These are phyloP conservation scores for Papiliotrema fonsecae DNA, from an alignment of 1,284 basidiomycete genomes.

Conservation along the genomic window DNA sequence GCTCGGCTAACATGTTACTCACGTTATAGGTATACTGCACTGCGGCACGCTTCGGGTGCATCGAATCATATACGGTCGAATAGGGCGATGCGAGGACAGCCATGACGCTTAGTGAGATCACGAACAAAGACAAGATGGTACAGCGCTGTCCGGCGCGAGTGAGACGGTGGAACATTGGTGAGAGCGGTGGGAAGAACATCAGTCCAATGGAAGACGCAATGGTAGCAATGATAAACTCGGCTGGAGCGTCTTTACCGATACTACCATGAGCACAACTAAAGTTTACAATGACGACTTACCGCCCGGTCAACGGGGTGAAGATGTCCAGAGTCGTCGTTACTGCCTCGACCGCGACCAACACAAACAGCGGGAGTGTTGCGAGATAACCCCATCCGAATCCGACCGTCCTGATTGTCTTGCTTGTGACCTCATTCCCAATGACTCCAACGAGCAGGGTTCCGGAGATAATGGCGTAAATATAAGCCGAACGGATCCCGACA, in stretches of 20 bases:
- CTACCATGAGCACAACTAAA: constrained; percentile 8
- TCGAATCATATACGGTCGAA: constrained; percentile 67
- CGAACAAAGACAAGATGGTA: constrained; percentile 53
- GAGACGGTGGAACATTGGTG: constrained; percentile 68
- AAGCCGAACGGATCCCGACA: constrained; percentile 44
- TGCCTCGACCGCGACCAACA: constrained; percentile 66
- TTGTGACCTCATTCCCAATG: constrained; percentile 9
- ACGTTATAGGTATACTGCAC: constrained; percentile 86
- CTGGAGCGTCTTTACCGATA: constrained; percentile 57
- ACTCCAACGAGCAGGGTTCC: constrained; percentile 29
- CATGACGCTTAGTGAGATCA: constrained; percentile 52
- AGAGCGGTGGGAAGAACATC: constrained; percentile 57
- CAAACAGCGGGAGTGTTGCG: constrained; percentile 59
- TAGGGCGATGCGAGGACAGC: constrained; percentile 60
- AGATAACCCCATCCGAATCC: constrained; percentile 56
- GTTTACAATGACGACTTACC: constrained; percentile 32
- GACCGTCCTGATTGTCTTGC: constrained; percentile 3
- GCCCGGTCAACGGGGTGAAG: constrained; percentile 80
- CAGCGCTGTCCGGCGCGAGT: constrained; percentile 52
- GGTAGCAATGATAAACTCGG: constrained; percentile 83
- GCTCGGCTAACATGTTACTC: constrained; percentile 31
- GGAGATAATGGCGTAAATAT: constrained; percentile 41
- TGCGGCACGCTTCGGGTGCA: constrained; percentile 85
- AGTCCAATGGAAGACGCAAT: constrained; percentile 60
- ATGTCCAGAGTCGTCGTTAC: constrained; percentile 67